Conservation (phyloP, 2,329 filamentous ascomycete species). For the Pleurostoma richardsiae region DNA sequence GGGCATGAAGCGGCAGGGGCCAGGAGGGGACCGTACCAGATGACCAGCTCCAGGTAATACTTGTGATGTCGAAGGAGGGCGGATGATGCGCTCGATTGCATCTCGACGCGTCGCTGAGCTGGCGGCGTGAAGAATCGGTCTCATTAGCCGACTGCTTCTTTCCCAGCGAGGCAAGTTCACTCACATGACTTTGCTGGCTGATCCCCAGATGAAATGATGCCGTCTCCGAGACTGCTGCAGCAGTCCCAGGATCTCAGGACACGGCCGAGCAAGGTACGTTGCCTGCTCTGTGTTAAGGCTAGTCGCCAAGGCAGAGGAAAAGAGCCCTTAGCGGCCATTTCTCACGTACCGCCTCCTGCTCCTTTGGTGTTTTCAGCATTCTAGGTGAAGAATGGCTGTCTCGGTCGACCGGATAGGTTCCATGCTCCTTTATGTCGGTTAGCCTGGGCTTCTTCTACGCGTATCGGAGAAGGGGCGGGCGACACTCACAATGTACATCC, state of each 20-base stretch:
- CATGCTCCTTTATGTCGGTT: slow-evolving; percentile 1
- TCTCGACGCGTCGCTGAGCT: not conserved
- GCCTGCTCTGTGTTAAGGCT: not conserved
- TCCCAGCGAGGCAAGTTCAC: too few relatives aligned
- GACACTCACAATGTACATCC: slow-evolving; percentile 2
- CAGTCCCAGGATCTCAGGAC: slow-evolving; percentile 2
- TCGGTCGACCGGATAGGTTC: not conserved
- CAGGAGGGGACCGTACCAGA: not conserved
- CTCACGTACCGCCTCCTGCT: slow-evolving; percentile 5
- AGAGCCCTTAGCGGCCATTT: too few relatives aligned
- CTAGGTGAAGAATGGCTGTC: not conserved
- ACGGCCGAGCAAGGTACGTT: slow-evolving; percentile 5
- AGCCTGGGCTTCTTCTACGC: too few relatives aligned
- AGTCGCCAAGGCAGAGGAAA: too few relatives aligned
- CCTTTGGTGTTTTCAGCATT: slow-evolving; percentile 3
- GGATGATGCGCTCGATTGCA: not conserved
- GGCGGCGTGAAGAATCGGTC: too few relatives aligned
- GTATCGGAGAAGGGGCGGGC: too few relatives aligned
- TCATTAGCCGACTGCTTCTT: too few relatives aligned
- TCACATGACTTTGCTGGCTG: slow-evolving; percentile 5
- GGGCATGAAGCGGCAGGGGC: not conserved
- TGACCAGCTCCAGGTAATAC: slow-evolving; percentile 5
- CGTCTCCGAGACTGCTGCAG: not conserved
- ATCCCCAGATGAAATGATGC: slow-evolving; percentile 6
- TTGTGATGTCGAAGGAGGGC: slow-evolving; percentile 1